Conservation (phyloP, 208 protist species). For the Trypanosoma congolense region DNA sequence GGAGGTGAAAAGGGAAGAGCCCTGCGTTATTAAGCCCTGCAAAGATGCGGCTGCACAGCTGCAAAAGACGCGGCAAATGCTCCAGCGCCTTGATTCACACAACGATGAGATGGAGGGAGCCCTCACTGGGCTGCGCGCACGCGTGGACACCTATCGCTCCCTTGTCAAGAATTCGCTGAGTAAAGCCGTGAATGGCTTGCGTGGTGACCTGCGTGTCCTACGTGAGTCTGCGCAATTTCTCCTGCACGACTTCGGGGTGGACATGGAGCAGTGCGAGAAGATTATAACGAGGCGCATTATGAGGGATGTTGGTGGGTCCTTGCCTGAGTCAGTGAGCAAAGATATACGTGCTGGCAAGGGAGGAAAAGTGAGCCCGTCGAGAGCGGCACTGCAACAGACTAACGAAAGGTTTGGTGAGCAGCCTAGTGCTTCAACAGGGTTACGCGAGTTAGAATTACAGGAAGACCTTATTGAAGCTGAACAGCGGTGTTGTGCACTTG, state of each 20-base stretch:
- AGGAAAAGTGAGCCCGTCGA: too few relatives aligned
- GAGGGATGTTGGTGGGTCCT: neutral
- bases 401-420: neutral
- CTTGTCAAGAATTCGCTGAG: constrained; percentile 23
- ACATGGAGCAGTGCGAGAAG: constrained; percentile 12
- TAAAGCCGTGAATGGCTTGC: constrained; percentile 32
- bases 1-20: too few relatives aligned
- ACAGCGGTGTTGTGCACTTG: constrained; percentile 1
- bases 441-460: neutral
- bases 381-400: too few relatives aligned
- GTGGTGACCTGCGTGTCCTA: constrained; percentile 32
- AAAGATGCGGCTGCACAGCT: constrained; percentile 11
- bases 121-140: constrained; percentile 19
- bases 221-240: constrained; percentile 37
- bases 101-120: constrained; percentile 33
- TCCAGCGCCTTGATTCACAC: constrained; percentile 24
- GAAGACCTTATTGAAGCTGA: constrained; percentile 6
- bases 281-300: neutral
- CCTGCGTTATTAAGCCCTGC: too few relatives aligned
- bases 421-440: neutral
- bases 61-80: constrained; percentile 26
- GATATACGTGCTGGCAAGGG: too few relatives aligned
- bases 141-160: constrained; percentile 15
- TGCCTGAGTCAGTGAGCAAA: too few relatives aligned
- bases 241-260: constrained; percentile 28